These are phyloP conservation scores for Yamadazyma ubonensis DNA, from an alignment of 805 yeast genomes.

Conservation along the genomic window DNA sequence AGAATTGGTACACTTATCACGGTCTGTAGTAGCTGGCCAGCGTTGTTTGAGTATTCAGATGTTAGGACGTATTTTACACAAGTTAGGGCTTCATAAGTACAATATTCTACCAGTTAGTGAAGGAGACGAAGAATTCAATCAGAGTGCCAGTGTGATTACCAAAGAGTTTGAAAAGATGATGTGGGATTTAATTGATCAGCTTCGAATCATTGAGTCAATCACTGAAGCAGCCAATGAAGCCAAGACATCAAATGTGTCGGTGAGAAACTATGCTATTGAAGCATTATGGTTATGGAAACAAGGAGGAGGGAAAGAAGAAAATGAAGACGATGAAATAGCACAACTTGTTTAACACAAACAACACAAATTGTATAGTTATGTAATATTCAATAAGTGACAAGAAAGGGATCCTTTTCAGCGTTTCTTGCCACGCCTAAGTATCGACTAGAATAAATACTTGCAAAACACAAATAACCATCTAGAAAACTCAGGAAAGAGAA, in stretches of 20 bases:
- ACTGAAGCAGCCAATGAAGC: conserved; percentile 67
- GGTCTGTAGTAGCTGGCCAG: conserved; percentile 83
- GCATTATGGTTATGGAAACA: conserved; percentile 87
- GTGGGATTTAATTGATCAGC: conserved; percentile 69
- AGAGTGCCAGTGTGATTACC: conserved; percentile 22
- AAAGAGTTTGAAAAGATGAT: conserved; percentile 50
- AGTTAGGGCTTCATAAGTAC: conserved; percentile 65
- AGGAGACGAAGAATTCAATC: conserved; percentile 36
- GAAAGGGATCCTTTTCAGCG: no score
- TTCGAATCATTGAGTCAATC: conserved; percentile 63
- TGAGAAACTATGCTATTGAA: conserved; percentile 80
- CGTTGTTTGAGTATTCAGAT: conserved; percentile 84
- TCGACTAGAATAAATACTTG: no score
- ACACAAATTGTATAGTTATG: conserved; percentile 9
- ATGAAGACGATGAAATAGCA: conserved; percentile 26
- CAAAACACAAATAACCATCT: conserved; percentile 5
- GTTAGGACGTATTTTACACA: conserved; percentile 81
- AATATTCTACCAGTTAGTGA: conserved; percentile 48
- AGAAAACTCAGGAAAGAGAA: no score
- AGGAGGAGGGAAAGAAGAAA: conserved; percentile 39
- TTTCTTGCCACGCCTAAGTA: no score
- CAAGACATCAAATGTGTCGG: conserved; percentile 64
- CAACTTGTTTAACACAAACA: no score
- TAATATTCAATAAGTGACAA: background rate
- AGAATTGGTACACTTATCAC: conserved; percentile 74